Conservation (phyloP, 371 early-diverging fungal species). For the Coemansia sp. region DNA sequence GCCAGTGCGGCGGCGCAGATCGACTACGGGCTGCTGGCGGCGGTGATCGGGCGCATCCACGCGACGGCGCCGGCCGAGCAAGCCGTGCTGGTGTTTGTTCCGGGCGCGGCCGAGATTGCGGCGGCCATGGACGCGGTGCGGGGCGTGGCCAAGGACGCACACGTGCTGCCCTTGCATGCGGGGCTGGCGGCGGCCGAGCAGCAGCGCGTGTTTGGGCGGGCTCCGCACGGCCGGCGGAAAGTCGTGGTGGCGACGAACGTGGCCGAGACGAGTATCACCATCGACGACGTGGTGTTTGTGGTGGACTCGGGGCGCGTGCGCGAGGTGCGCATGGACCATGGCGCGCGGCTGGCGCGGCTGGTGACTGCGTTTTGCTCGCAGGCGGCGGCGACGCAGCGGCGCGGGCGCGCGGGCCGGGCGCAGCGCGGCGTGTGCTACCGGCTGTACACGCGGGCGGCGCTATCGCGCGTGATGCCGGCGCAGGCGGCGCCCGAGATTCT, state of each 20-base stretch:
- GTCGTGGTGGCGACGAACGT: slow-evolving; percentile 86
- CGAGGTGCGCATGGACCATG: slow-evolving; percentile 54
- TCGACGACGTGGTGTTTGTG: slow-evolving; percentile 78
- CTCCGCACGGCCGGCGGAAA: slow-evolving; percentile 62
- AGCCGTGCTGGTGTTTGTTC: slow-evolving; percentile 84
- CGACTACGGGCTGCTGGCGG: slow-evolving; percentile 13
- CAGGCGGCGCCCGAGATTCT: slow-evolving; percentile 64
- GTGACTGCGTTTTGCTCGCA: slow-evolving; percentile 62
- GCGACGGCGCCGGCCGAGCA: slow-evolving; percentile 48
- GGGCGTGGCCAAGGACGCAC: slow-evolving; percentile 52
- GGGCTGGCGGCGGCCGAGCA: slow-evolving; percentile 62
- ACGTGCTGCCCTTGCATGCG: slow-evolving; percentile 63
- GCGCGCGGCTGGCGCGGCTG: slow-evolving; percentile 60
- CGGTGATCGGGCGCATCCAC: slow-evolving; percentile 34
- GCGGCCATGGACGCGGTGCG: slow-evolving; percentile 56
- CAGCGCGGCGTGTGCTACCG: slow-evolving; percentile 65
- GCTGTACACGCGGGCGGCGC: slow-evolving; percentile 54
- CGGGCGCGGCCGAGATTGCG: slow-evolving; percentile 83
- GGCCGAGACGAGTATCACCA: slow-evolving; percentile 90
- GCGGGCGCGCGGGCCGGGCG: slow-evolving; percentile 82
- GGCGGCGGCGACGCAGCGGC: slow-evolving; percentile 72
- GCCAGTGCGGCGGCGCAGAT: slow-evolving; percentile 12
- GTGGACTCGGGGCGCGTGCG: slow-evolving; percentile 75
- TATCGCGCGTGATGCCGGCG: slow-evolving; percentile 49
- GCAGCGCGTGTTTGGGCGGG: slow-evolving; percentile 63